Evolutionary conservation across 2,329 filamentous ascomycete species (phyloP).

Genomic region (Nemania sp.): DNA sequence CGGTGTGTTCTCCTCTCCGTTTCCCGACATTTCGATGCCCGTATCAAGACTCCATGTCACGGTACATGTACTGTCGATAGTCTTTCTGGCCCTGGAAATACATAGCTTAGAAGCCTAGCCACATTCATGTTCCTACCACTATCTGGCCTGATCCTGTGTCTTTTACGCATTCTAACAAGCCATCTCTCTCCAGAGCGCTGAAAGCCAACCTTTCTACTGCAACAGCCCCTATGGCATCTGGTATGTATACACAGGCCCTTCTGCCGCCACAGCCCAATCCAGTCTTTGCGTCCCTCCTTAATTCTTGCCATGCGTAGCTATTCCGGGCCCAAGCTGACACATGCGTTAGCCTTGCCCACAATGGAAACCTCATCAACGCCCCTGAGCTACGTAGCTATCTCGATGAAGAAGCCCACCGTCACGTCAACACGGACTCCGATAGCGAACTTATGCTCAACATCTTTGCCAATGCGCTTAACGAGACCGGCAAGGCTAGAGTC

Average conservation of each 20-base stretch:
- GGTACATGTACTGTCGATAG: not conserved
- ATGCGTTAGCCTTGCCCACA: slow-evolving; percentile 62
- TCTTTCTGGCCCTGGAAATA: not conserved
- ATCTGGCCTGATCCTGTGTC: not conserved
- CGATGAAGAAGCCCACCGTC: slow-evolving; percentile 61
- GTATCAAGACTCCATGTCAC: not conserved
- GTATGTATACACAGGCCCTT: slow-evolving; percentile 10
- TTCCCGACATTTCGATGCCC: not conserved
- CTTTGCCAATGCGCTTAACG: slow-evolving; percentile 78
- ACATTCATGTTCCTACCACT: not conserved
- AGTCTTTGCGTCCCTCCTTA: not conserved
- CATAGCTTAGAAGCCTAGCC: not conserved
- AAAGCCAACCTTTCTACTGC: slow-evolving; percentile 81
- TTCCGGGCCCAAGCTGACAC: not conserved
- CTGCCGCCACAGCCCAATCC: too few species aligned
- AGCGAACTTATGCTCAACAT: slow-evolving; percentile 62
- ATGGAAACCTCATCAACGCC: slow-evolving; percentile 78
- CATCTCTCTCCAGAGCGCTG: slow-evolving; percentile 42
- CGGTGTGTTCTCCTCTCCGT: slow-evolving; percentile 36
- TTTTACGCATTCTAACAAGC: not conserved
- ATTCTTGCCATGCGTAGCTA: not conserved
- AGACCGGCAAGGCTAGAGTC: slow-evolving; percentile 82
- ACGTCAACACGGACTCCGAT: slow-evolving; percentile 60
- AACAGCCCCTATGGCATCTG: slow-evolving; percentile 77
- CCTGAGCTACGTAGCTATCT: slow-evolving; percentile 64